Evolutionary conservation across 2,329 filamentous ascomycete species (phyloP).

Genomic region (Sporothrix brunneoviolacea): DNA sequence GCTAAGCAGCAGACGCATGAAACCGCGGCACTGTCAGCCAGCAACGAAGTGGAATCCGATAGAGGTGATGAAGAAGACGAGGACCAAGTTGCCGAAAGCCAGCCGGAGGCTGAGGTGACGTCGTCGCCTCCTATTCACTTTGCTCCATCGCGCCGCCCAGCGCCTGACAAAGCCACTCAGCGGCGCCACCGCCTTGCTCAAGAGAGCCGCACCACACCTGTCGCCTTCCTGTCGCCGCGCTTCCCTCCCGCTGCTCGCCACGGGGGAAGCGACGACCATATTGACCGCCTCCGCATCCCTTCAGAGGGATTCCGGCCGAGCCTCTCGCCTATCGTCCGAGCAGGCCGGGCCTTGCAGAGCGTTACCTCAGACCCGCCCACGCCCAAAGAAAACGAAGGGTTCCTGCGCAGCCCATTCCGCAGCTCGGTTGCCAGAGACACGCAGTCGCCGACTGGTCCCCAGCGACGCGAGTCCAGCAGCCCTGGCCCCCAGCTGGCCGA

Average conservation of each 20-base stretch:
- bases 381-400: slow-evolving; percentile 43
- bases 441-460: slow-evolving; percentile 23
- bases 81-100: slow-evolving; percentile 7
- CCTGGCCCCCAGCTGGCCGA: slow-evolving; percentile 4
- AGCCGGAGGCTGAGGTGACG: background rate
- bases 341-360: slow-evolving; percentile 48
- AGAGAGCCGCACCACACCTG: slow-evolving; percentile 1
- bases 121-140: slow-evolving; percentile 13
- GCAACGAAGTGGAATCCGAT: background rate
- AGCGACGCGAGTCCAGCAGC: background rate
- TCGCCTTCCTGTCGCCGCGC: slow-evolving; percentile 13
- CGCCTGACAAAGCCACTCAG: background rate
- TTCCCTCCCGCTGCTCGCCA: background rate
- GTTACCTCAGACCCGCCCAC: slow-evolving; percentile 54
- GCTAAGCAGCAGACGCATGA: too few species aligned
- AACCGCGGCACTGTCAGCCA: background rate
- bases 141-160: background rate
- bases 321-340: slow-evolving; percentile 53
- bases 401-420: slow-evolving; percentile 51
- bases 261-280: slow-evolving; percentile 6
- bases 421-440: slow-evolving; percentile 28
- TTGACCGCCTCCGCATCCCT: slow-evolving; percentile 21
- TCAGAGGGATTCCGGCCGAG: slow-evolving; percentile 34
- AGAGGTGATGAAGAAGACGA: slow-evolving; percentile 4
- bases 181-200: background rate